Conservation (phyloP, 768 basidiomycete genomes). For the Boletellus ananas region DNA sequence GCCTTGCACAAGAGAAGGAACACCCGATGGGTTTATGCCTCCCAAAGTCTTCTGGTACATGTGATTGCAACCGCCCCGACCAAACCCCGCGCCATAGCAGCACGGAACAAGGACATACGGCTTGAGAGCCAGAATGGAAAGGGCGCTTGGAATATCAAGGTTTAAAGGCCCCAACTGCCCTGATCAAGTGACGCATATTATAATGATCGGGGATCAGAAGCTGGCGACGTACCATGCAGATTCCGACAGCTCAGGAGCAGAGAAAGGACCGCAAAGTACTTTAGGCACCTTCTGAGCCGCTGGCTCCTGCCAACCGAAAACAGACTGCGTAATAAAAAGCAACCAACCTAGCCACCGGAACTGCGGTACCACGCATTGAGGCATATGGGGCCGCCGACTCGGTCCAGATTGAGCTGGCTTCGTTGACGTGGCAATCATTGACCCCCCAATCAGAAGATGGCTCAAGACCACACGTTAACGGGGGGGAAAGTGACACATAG, state of each 20-base stretch:
- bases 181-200: background rate
- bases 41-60: too few relatives aligned
- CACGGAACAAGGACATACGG: background rate
- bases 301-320: background rate
- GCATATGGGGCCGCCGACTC: too few relatives aligned
- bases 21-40: too few relatives aligned
- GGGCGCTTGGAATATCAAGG: background rate
- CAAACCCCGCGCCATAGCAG: too few relatives aligned
- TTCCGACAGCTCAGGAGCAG: background rate
- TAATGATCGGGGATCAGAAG: background rate
- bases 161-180: background rate
- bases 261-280: too few relatives aligned
- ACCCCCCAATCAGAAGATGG: too few relatives aligned
- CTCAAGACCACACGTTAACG: too few relatives aligned
- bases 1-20: background rate
- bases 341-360: background rate
- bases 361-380: too few relatives aligned
- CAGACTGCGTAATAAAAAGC: background rate
- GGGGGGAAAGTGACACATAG: too few relatives aligned
- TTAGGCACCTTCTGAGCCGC: background rate
- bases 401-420: too few relatives aligned
- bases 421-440: too few relatives aligned
- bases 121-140: background rate
- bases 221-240: background rate
- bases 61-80: too few relatives aligned